A percentile compares a stretch with the other conserved stretches of the same genome.
Evolutionary conservation across 164 flowering plant genomes (phyloP).

Genomic region (Kingdonia uniflora): DNA sequence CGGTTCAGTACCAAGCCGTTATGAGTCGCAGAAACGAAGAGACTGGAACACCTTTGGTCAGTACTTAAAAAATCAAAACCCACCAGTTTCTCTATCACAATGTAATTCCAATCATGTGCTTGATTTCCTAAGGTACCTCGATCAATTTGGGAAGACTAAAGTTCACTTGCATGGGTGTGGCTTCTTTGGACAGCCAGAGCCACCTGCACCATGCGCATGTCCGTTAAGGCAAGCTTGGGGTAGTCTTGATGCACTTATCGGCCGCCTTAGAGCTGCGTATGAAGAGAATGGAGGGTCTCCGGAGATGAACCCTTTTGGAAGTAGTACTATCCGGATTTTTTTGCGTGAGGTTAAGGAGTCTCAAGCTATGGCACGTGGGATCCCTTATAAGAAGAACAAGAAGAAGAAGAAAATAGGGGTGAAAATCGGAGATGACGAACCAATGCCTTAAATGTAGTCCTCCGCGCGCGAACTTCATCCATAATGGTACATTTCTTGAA

Average conservation of each 20-base stretch:
- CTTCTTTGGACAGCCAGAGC: constrained; percentile 39
- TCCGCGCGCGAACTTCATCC: neutral
- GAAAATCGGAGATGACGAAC: constrained; percentile 4
- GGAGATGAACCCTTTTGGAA: constrained; percentile 37
- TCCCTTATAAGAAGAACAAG: constrained; percentile 34
- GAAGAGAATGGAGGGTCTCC: constrained; percentile 34
- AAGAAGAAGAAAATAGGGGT: constrained; percentile 24
- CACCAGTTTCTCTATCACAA: constrained; percentile 31
- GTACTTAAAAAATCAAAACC: constrained; percentile 36
- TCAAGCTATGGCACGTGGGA: constrained; percentile 39
- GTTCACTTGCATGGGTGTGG: constrained; percentile 33
- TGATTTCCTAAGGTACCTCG: constrained; percentile 30
- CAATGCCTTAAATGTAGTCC: constrained; percentile 16
- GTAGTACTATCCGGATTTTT: constrained; percentile 27
- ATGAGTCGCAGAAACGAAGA: constrained; percentile 35
- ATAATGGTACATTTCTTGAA: no score
- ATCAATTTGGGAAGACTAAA: constrained; percentile 37
- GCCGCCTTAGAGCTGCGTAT: constrained; percentile 35
- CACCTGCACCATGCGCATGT: constrained; percentile 41
- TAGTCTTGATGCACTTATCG: constrained; percentile 32
- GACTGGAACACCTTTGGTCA: constrained; percentile 45
- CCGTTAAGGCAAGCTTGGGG: constrained; percentile 46
- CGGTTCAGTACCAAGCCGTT: constrained; percentile 24
- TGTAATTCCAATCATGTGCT: constrained; percentile 29
- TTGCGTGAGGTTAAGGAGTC: constrained; percentile 34